Evolutionary conservation across 768 basidiomycete species (phyloP).

Genomic region (Pisolithus marmoratus): DNA sequence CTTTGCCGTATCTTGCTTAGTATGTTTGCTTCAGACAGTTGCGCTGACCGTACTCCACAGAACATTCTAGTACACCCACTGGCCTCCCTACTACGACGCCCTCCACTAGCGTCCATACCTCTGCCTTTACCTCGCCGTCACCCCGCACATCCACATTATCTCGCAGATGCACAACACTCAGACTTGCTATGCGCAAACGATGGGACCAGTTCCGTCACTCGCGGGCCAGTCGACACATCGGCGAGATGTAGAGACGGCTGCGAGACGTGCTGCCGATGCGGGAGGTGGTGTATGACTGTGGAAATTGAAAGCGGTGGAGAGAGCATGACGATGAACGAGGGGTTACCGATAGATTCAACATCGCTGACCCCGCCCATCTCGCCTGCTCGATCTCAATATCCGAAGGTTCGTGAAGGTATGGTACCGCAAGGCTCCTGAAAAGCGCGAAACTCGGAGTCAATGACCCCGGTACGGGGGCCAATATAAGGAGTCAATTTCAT

Average conservation of each 20-base stretch:
- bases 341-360: no score
- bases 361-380: no score
- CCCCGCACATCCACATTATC: conserved; percentile 17
- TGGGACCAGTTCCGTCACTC: conserved; percentile 26
- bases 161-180: conserved; percentile 23
- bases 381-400: no score
- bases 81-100: background rate
- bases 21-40: no score
- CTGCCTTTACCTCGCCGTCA: background rate
- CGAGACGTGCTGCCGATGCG: conserved; percentile 22
- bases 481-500: no score
- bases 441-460: no score
- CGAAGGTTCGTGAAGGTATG: no score
- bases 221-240: conserved; percentile 21
- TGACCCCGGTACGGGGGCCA: no score
- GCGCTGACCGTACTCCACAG: background rate
- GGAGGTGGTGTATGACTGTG: conserved; percentile 28
- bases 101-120: background rate
- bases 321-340: no score
- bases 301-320: conserved; percentile 5
- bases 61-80: conserved; percentile 5
- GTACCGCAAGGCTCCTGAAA: no score
- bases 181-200: conserved; percentile 21
- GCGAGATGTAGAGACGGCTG: conserved; percentile 23
- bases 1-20: background rate